Evolutionary conservation across 2,329 filamentous ascomycete species (phyloP).

Genomic region (Penicillium sp.): DNA sequence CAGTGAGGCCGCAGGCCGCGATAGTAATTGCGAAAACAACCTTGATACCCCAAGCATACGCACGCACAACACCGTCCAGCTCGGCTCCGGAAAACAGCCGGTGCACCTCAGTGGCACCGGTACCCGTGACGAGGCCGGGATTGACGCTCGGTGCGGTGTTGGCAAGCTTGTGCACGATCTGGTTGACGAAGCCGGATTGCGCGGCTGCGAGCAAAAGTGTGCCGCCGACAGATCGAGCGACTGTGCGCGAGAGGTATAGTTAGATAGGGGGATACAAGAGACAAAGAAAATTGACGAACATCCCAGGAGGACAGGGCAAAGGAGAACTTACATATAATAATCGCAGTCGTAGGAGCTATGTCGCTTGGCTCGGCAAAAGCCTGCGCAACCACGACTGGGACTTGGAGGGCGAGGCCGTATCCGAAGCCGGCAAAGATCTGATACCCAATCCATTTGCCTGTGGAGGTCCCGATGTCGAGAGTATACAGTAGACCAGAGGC

Average conservation of each 20-base stretch:
- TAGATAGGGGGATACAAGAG: not conserved
- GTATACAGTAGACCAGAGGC: conserved; percentile 38
- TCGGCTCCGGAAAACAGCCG: conserved; percentile 23
- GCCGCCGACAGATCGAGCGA: conserved; percentile 8
- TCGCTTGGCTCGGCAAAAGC: not conserved
- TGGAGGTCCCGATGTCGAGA: conserved; percentile 27
- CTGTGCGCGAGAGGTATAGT: not conserved
- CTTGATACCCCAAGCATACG: conserved; percentile 34
- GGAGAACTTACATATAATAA: not conserved
- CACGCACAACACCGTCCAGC: conserved; percentile 27
- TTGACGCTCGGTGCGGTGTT: conserved; percentile 4
- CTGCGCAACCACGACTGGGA: not conserved
- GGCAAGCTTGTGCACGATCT: conserved; percentile 6
- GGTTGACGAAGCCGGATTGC: conserved; percentile 11
- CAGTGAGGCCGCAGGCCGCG: conserved; percentile 1
- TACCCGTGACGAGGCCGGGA: conserved; percentile 9
- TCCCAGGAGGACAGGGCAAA: not conserved
- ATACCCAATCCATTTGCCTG: conserved; percentile 41
- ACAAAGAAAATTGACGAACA: conserved; percentile 17
- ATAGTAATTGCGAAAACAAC: conserved; percentile 22
- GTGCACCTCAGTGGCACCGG: conserved; percentile 30
- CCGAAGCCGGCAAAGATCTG: conserved; percentile 29
- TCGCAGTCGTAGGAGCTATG: not conserved
- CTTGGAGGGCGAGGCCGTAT: not conserved
- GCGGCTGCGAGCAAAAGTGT: conserved; percentile 11